Evolutionary conservation across 495 filamentous ascomycete genomes (phyloP).

Genomic region (Penicillium pulvis): DNA sequence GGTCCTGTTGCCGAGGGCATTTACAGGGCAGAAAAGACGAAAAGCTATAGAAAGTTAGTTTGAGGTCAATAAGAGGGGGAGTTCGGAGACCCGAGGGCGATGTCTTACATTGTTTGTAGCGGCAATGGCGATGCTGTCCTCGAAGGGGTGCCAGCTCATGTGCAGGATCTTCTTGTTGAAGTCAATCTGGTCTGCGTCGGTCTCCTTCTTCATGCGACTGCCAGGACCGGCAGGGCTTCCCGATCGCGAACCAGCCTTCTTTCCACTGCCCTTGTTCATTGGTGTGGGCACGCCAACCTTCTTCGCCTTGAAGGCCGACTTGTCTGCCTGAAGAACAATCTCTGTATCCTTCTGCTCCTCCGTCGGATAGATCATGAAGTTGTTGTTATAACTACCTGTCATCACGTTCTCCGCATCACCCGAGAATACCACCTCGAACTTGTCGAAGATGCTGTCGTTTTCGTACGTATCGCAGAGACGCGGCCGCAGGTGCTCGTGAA

Average conservation of each 20-base stretch:
- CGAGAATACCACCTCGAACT: constrained; percentile 99
- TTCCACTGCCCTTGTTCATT: constrained; percentile 84
- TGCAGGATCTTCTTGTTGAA: constrained; percentile 99
- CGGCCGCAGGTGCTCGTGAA: constrained; percentile 94
- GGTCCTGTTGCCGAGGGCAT: constrained; percentile 18
- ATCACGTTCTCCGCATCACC: constrained; percentile 98
- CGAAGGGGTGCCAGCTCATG: constrained; percentile 99
- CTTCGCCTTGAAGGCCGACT: constrained; percentile 99
- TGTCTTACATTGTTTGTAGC: constrained; percentile 92
- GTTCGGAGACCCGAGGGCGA: constrained; percentile 30
- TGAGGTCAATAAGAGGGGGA: not conserved
- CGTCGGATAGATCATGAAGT: constrained; percentile 99
- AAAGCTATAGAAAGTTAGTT: constrained; percentile 57
- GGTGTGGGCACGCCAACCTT: constrained; percentile 98
- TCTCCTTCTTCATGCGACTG: constrained; percentile 97
- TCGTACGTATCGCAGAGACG: constrained; percentile 98
- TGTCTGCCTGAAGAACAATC: constrained; percentile 96
- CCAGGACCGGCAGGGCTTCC: constrained; percentile 90
- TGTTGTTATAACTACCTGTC: constrained; percentile 99
- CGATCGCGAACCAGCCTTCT: constrained; percentile 81
- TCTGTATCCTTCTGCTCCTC: constrained; percentile 95
- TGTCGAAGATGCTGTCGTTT: constrained; percentile 99
- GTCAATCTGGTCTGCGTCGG: constrained; percentile 98
- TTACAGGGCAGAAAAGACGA: constrained; percentile 98
- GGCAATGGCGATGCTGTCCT: constrained; percentile 99